Percentiles rank a stretch among this genome's conserved stretches.
phyloP scores from a whole-genome alignment of 768 basidiomycete genomes.

The Cystofilobasidium capitatum region DNA sequence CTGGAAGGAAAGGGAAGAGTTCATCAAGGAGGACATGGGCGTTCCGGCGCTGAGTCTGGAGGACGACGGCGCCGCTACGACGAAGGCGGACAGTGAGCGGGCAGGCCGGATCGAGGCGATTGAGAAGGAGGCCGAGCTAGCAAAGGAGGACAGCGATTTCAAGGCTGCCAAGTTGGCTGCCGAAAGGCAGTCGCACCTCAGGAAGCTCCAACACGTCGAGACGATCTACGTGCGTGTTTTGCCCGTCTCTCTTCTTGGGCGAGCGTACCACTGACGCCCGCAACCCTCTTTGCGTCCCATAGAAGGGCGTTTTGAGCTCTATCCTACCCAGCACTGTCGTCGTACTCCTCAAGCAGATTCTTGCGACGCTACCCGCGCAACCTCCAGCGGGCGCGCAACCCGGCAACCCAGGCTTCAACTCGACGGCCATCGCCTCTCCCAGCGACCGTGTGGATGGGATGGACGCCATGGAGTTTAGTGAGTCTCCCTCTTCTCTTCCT shows the following conservation, averaged over 20 bases:
- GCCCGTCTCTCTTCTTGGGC: background rate
- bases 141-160: conserved; percentile 23
- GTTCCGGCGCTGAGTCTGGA: conserved; percentile 42
- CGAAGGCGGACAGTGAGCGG: conserved; percentile 27
- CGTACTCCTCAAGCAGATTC: conserved; percentile 78
- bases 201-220: conserved; percentile 81
- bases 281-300: conserved; percentile 12
- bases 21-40: conserved; percentile 86
- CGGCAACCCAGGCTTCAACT: background rate
- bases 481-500: background rate
- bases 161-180: conserved; percentile 29
- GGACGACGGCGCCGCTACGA: conserved; percentile 29
- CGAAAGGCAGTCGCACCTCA: conserved; percentile 47
- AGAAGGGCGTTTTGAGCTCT: conserved; percentile 69
- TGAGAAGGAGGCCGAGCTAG: conserved; percentile 31
- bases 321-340: conserved; percentile 82
- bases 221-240: conserved; percentile 68
- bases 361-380: conserved; percentile 69
- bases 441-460: conserved; percentile 41
- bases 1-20: conserved; percentile 92
- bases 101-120: conserved; percentile 42
- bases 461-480: conserved; percentile 18
- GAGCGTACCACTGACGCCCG: background rate
- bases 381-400: conserved; percentile 4
- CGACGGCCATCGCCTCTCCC: conserved; percentile 8